Percentiles rank a stretch among this genome's conserved stretches.
Evolutionary conservation across 345 rosid genomes (phyloP).

Genomic region (Linum trigynum): DNA sequence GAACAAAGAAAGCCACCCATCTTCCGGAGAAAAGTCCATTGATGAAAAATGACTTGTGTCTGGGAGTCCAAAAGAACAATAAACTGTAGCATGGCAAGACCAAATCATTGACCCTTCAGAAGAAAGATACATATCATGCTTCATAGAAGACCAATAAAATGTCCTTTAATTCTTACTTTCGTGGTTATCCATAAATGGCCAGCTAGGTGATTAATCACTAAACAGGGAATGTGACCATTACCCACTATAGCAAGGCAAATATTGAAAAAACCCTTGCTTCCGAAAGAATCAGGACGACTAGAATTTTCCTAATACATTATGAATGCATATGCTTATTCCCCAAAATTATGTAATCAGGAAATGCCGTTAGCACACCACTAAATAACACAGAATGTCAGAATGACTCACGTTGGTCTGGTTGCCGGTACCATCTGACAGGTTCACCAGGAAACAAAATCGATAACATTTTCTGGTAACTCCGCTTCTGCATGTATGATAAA

Average conservation of each 20-base stretch:
- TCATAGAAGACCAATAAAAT: neutral
- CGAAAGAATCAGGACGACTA: neutral
- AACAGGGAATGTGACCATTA: neutral
- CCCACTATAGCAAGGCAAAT: neutral
- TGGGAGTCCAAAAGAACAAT: constrained; percentile 21
- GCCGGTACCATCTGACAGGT: too few relatives aligned
- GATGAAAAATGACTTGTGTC: constrained; percentile 65
- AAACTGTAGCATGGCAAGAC: neutral
- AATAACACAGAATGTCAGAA: too few relatives aligned
- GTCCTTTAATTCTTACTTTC: neutral
- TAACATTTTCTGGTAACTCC: too few relatives aligned
- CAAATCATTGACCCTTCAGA: neutral
- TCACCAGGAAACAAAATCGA: too few relatives aligned
- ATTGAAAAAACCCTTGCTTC: neutral
- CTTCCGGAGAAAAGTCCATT: constrained; percentile 72
- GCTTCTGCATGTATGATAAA: too few relatives aligned
- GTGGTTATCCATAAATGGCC: neutral
- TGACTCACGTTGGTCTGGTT: neutral
- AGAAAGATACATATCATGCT: neutral
- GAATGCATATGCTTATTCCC: neutral
- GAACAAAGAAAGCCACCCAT: constrained; percentile 87
- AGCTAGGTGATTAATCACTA: neutral
- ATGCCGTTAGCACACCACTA: neutral
- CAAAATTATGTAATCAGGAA: neutral
- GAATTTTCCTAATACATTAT: neutral